Base-by-base conservation (phyloP, 306 rosid species). In the Pterocarpus macrocarpus region DNA sequence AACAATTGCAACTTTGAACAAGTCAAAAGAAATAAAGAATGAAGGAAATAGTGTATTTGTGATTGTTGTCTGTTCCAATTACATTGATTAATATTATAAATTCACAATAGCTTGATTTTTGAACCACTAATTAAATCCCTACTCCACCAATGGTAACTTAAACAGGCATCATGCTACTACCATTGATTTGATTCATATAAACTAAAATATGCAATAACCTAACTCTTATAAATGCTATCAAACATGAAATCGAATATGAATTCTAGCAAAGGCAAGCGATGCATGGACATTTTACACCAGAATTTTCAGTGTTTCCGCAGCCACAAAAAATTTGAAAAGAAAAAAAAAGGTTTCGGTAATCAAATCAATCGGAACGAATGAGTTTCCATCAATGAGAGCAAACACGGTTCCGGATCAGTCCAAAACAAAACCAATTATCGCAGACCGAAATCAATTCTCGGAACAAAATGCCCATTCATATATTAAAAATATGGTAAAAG, bases 341-440 rank as follows among this genome's bases (percentile, higher is more conserved):
- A n/a, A 56, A 2, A 72, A 33, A 28, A 8, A 75, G 4, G 16
- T 35, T 62, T 35, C 30, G 43, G 36, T 62, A 5, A 58, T 62
- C 64, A 43, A 59, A 75, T 62, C 62, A 84, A 43, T 49, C 68
- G 69, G 75, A 79, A 61, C 47, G 53, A 43, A 75, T 6, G 49
- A 64, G 56, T 76, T 44, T 22, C 72, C 53, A 55, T 59, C 66
- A 75, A 80, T 45, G 76, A 71, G 58, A 80, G 71, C 53, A 80
- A 70, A 63, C 49, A 53, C 34, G 69, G 30, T 41, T 62, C 41
- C 14, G 64, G 85, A 85, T 85, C 88, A 53, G 69, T 75, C 57
- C 13, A 35, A 79, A 41, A 44, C 33, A 34, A 3, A 61, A 79
- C 53, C 55, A 45, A 84, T 7, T 12, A 38, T 39, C 7, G 38